A percentile compares a stretch with the other conserved stretches of the same genome.
phyloP scores from a whole-genome alignment of 345 rosid species.

The Brassica rapa region DNA sequence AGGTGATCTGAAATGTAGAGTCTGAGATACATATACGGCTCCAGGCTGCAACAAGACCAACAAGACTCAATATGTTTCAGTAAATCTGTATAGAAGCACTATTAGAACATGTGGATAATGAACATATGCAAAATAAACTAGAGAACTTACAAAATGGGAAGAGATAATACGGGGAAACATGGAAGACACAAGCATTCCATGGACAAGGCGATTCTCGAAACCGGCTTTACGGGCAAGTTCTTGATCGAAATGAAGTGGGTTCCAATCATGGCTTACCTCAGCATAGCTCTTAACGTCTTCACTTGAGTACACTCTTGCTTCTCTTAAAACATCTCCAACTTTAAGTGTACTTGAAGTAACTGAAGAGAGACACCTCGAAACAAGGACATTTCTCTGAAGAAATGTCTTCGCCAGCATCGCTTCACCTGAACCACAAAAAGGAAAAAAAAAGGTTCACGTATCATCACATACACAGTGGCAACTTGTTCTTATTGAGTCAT shows the following conservation, averaged over 20 bases:
- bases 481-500: constrained; percentile 17
- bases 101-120: background rate
- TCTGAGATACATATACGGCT: constrained; percentile 82
- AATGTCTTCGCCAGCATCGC: constrained; percentile 39
- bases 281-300: constrained; percentile 72
- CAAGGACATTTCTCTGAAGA: constrained; percentile 25
- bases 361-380: constrained; percentile 52
- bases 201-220: constrained; percentile 72
- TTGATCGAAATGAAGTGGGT: constrained; percentile 75
- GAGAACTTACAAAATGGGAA: constrained; percentile 63
- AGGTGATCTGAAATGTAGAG: constrained; percentile 71
- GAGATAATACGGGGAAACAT: constrained; percentile 82
- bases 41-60: constrained; percentile 59
- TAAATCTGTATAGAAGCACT: background rate
- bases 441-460: background rate
- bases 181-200: constrained; percentile 88
- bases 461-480: background rate
- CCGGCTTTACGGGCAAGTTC: constrained; percentile 60
- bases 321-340: constrained; percentile 63
- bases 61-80: constrained; percentile 18
- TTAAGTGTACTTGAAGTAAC: constrained; percentile 44
- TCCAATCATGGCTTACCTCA: constrained; percentile 69
- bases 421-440: constrained; percentile 21
- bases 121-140: background rate
- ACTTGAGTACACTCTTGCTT: constrained; percentile 56